These are phyloP conservation scores for Darksidea phi DNA, from an alignment of 495 filamentous ascomycete genomes.

Conservation along the genomic window DNA sequence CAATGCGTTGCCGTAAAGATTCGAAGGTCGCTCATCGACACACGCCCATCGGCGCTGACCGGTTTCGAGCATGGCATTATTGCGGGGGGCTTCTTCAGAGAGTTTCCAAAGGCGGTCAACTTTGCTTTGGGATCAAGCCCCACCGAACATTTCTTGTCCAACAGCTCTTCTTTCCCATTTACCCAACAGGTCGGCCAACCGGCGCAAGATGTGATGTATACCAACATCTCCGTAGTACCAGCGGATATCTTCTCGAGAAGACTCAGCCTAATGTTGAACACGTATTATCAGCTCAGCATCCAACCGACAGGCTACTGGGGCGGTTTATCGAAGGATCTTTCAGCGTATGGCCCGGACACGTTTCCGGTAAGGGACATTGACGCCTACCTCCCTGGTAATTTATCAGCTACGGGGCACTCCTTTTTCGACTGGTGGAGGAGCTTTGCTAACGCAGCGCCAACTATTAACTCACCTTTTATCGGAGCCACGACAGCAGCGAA, in stretches of 20 bases:
- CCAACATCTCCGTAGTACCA: constrained; percentile 18
- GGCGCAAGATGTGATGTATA: background rate
- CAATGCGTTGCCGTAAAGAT: constrained; percentile 22
- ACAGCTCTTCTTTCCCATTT: constrained; percentile 21
- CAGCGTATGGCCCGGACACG: constrained; percentile 34
- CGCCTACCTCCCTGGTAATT: constrained; percentile 19
- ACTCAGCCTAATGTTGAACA: constrained; percentile 30
- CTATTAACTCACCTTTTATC: constrained; percentile 15
- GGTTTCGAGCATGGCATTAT: constrained; percentile 23
- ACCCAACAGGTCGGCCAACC: background rate
- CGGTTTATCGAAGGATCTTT: constrained; percentile 21
- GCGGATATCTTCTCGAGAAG: constrained; percentile 21
- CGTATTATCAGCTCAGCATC: constrained; percentile 28
- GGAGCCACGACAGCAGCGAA: constrained; percentile 29
- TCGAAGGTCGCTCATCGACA: constrained; percentile 18
- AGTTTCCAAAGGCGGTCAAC: constrained; percentile 4
- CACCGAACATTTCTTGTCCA: constrained; percentile 23
- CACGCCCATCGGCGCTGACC: constrained; percentile 5
- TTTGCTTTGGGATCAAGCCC: constrained; percentile 5
- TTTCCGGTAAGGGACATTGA: constrained; percentile 23
- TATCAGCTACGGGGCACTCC: constrained; percentile 13
- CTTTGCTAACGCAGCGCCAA: constrained; percentile 1
- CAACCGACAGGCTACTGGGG: constrained; percentile 21
- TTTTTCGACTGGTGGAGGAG: constrained; percentile 13
- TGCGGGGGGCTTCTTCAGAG: background rate